Evolutionary conservation across 2,329 filamentous ascomycete species (phyloP), one percentile per base, ranked within the genome.

Genomic region (Teratosphaeria epicoccoides): DNA sequence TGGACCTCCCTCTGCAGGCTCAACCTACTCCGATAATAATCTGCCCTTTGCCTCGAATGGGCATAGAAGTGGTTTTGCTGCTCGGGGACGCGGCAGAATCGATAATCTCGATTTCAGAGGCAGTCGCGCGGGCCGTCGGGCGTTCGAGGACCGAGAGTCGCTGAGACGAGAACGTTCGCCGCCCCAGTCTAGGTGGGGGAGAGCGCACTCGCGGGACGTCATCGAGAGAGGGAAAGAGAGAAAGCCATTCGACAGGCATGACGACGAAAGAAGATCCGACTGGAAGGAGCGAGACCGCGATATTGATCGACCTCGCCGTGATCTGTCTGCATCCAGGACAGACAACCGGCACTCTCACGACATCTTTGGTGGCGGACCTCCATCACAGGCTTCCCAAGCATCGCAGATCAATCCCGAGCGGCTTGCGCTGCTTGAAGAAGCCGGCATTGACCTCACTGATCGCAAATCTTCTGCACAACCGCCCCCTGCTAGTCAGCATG

Each of bases 1-100:
- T 61, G 85, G 85, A 0, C 84, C 85, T 10, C 77, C 82, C 22
- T 86, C 84, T 1, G 84, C 83, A 17, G 83, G 83, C 4, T 87
- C 85, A 2, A 81, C 81, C 9, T 82, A 81, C 22, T 86, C 85
- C 0, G 85, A 89, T 55, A 28, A 28, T 11, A 76, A 80, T 11
- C 75, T 78, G 1, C 83, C 84, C 52, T 77, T 74, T 17, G 68
- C 73, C 7, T 74, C 76, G 7, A 76, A 76, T 50, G 70, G 72
- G 52, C 67, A 70, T 20, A 78, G 82, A 20, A 76, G 77, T 25
- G 78, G 78, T 5, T 79, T 79, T 53, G 66, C 70, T 24, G 55
- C 63, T 25, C 50, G 55, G 11, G 51, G 53, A 44, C 43, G 53
- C 44, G 25, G 46, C 40, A 24, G 43, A 46, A 51, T 44, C 10